phyloP scores from a whole-genome alignment of 768 basidiomycete species.

The Leccinellum luteum region DNA sequence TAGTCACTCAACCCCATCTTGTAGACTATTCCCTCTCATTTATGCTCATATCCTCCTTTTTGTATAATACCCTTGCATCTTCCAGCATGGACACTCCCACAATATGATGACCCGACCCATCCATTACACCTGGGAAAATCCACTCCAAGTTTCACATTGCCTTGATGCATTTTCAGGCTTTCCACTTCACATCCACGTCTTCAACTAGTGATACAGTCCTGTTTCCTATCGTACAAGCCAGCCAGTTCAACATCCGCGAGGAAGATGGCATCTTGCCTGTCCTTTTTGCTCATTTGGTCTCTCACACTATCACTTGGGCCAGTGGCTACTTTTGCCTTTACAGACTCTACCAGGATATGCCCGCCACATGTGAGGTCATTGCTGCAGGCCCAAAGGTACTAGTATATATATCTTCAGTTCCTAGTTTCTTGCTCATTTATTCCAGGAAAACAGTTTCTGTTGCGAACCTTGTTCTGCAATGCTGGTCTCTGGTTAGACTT shows the following conservation, averaged over 20 bases:
- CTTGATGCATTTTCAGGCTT: slow-evolving; percentile 58
- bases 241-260: slow-evolving; percentile 82
- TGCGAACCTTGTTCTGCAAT: too few relatives aligned
- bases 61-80: slow-evolving; percentile 46
- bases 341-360: slow-evolving; percentile 69
- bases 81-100: slow-evolving; percentile 44
- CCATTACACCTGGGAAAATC: slow-evolving; percentile 67
- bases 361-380: slow-evolving; percentile 66
- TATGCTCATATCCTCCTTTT: slow-evolving; percentile 67
- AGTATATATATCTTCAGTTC: background rate
- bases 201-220: slow-evolving; percentile 46
- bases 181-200: slow-evolving; percentile 21
- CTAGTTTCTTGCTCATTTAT: slow-evolving; percentile 1
- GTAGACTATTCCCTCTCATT: slow-evolving; percentile 86
- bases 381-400: slow-evolving; percentile 84
- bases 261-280: slow-evolving; percentile 65
- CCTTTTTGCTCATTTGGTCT: slow-evolving; percentile 52
- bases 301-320: slow-evolving; percentile 68
- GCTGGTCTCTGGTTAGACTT: too few relatives aligned
- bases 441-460: slow-evolving; percentile 92
- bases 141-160: slow-evolving; percentile 56
- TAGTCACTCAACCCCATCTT: slow-evolving; percentile 56
- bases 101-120: slow-evolving; percentile 65
- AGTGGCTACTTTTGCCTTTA: slow-evolving; percentile 95
- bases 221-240: slow-evolving; percentile 85